Evolutionary conservation across 805 yeast genomes (phyloP).

Genomic region (Lachancea meyersii): DNA sequence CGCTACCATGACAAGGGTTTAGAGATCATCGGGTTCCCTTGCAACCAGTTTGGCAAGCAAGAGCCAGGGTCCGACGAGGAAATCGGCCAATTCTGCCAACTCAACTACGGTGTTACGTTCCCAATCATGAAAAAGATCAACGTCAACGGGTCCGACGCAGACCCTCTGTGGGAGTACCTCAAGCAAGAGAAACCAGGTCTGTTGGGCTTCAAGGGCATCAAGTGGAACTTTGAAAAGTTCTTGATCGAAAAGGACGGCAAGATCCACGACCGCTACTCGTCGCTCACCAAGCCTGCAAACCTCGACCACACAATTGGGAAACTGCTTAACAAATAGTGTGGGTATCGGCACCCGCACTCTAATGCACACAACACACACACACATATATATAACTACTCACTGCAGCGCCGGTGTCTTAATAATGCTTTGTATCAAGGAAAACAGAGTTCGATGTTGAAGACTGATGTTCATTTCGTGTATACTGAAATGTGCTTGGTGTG

Average conservation of each 20-base stretch:
- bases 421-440: no score
- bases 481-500: no score
- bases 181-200: slow-evolving; percentile 55
- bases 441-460: no score
- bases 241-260: slow-evolving; percentile 48
- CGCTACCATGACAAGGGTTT: slow-evolving; percentile 60
- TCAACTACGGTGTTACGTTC: slow-evolving; percentile 87
- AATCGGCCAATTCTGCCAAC: slow-evolving; percentile 62
- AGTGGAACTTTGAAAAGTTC: slow-evolving; percentile 80
- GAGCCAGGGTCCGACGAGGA: slow-evolving; percentile 67
- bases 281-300: slow-evolving; percentile 60
- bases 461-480: no score
- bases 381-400: background rate
- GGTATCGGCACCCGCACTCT: background rate
- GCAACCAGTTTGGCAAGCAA: slow-evolving; percentile 82
- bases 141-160: slow-evolving; percentile 79
- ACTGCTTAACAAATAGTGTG: slow-evolving; percentile 33
- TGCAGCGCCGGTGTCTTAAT: no score
- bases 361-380: background rate
- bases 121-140: slow-evolving; percentile 82
- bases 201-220: slow-evolving; percentile 63
- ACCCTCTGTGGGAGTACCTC: slow-evolving; percentile 73
- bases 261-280: slow-evolving; percentile 55
- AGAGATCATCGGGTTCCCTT: slow-evolving; percentile 76
- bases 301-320: slow-evolving; percentile 54